Evolutionary conservation across 768 basidiomycete species (phyloP).

Genomic region (Nidularia sp.): DNA sequence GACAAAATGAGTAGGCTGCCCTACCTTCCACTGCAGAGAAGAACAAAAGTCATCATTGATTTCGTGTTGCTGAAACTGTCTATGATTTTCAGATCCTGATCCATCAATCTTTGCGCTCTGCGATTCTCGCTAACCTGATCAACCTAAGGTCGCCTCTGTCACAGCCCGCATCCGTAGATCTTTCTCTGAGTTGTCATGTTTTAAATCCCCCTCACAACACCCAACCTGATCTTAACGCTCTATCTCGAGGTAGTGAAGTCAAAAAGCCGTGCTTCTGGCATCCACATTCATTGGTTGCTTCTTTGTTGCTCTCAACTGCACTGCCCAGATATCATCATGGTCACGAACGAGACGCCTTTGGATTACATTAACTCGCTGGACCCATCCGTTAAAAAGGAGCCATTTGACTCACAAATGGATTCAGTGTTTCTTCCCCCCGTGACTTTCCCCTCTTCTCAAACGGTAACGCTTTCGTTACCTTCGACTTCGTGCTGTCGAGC

Average conservation of each 20-base stretch:
- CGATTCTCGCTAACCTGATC: background rate
- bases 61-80: background rate
- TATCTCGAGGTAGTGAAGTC: conserved; percentile 11
- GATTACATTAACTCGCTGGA: conserved; percentile 18
- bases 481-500: conserved; percentile 25
- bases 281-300: background rate
- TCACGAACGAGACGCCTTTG: conserved; percentile 27
- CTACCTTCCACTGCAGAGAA: no score
- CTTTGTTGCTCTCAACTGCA: conserved; percentile 23
- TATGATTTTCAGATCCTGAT: background rate
- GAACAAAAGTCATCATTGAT: background rate
- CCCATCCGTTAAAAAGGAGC: conserved; percentile 45
- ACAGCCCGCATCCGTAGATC: conserved; percentile 17
- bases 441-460: conserved; percentile 12
- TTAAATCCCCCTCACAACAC: conserved; percentile 13
- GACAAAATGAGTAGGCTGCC: no score
- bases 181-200: conserved; percentile 13
- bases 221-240: background rate
- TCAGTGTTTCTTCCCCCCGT: conserved; percentile 30
- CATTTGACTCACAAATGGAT: conserved; percentile 25
- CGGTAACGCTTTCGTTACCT: conserved; percentile 19
- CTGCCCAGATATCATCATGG: conserved; percentile 37
- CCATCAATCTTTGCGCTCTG: background rate
- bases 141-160: conserved; percentile 8
- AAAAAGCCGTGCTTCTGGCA: conserved; percentile 11